A percentile compares a stretch with the other conserved stretches of the same genome.
These are phyloP conservation scores for Trichoderma asperellum DNA, from an alignment of 2,329 filamentous ascomycete species.

Conservation along the genomic window DNA sequence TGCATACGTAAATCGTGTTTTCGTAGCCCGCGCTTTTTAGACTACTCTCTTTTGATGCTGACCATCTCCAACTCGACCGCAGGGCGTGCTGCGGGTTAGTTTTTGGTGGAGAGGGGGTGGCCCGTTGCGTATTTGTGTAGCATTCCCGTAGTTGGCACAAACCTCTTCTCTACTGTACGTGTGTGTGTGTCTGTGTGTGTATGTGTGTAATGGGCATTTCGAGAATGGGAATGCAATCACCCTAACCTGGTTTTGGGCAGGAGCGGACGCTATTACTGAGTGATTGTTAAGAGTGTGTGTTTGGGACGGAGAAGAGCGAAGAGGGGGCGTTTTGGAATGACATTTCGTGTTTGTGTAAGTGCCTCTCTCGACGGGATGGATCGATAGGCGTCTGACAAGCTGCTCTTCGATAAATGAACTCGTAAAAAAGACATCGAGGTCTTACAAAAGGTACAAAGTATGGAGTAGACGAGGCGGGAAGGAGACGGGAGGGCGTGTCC, in stretches of 20 bases:
- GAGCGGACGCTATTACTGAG: not conserved
- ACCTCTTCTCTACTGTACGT: not conserved
- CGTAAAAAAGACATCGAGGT: not conserved
- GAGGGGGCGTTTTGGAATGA: not conserved
- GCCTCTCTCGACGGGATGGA: constrained; percentile 16
- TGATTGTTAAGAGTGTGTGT: not conserved
- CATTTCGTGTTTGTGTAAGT: constrained; percentile 7
- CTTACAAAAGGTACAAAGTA: not conserved
- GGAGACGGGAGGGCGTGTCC: constrained; percentile 4
- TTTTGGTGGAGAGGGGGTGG: not conserved
- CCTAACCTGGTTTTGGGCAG: not conserved
- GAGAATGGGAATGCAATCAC: not conserved
- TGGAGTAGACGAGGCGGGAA: not conserved
- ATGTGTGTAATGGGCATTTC: not conserved
- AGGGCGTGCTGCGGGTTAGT: constrained; percentile 11
- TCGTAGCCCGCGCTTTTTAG: not conserved
- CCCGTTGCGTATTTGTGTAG: not conserved
- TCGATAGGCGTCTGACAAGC: constrained; percentile 26
- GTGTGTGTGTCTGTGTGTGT: not conserved
- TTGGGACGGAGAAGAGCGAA: not conserved
- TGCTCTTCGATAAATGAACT: constrained; percentile 8
- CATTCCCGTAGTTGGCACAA: not conserved
- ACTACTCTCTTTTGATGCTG: not conserved
- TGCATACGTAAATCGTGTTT: not conserved
- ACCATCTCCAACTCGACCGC: not conserved